Base-by-base conservation (phyloP, 345 rosid species). In the Linum usitatissimum region DNA sequence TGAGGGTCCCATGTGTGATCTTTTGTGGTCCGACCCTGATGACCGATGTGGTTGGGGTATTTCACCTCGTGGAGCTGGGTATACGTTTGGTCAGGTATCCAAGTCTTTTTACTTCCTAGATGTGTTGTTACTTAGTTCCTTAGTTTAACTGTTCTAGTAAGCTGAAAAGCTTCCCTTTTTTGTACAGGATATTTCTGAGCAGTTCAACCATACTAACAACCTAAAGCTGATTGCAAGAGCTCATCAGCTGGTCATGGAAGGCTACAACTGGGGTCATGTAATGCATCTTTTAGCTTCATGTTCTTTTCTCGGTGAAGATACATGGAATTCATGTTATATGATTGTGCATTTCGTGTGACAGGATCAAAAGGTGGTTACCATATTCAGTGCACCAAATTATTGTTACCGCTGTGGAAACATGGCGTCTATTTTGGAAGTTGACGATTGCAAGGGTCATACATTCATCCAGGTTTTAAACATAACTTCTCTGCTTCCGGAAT, bases 1-100 rank as follows among this genome's bases (percentile, higher is more conserved):
- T 61, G 98, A 91, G 74, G 98, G 98, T 68, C 96, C 98, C 30
- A 88, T 91, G 96, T 91, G 98, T 69, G 98, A 91, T 76, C 90
- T 91, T n/a, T 73, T 91, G 69, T 91, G 98, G 98, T 88, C 96
- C 48, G 98, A 88, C 60, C 98, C 98, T 2, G 98, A 91, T 69
- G 98, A 91, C 71, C 82, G 96, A 2, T 88, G 96, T 80, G 96
- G 95, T 42, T 91, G 95, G 98, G 98, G 96, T 30, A 86, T 91
- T 76, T 88, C 96, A 64, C 98, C 98, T 1, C 84, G 98, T 68
- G 98, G 98, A 70, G 98, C 96, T 9, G 96, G 96, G 60, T 88
- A 88, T 78, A 88, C 96, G 49, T 91, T 91, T 74, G 98, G 98
- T 71, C 98, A 92, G 76, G 98, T 92, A 81, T 36, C 9, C 42